Conservation (phyloP, 257 asterid species). For the Fraxinus excelsior region DNA sequence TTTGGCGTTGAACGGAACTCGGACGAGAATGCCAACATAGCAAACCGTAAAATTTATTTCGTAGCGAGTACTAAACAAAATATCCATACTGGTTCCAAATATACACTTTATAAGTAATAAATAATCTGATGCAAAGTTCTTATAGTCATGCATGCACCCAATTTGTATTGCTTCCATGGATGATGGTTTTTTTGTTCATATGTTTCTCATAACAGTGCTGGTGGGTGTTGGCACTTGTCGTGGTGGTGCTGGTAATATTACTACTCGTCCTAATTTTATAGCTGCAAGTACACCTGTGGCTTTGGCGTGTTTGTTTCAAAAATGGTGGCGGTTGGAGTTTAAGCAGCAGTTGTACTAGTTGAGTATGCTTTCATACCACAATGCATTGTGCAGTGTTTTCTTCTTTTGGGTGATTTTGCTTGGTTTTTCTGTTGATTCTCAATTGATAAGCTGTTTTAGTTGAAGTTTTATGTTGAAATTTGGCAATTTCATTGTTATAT, state of each 20-base stretch:
- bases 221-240: slow-evolving; percentile 27
- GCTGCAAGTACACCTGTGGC: not conserved
- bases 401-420: not conserved
- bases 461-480: not conserved
- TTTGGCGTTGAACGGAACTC: not conserved
- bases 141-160: not conserved
- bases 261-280: slow-evolving; percentile 22
- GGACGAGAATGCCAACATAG: not conserved
- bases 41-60: not conserved
- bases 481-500: not conserved
- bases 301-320: not conserved
- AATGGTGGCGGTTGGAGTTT: not conserved
- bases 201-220: slow-evolving; percentile 25
- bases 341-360: not conserved
- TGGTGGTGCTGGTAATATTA: slow-evolving; percentile 22
- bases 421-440: not conserved
- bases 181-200: not conserved
- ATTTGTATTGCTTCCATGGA: not conserved
- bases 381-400: not conserved
- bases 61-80: not conserved
- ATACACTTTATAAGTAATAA: not conserved
- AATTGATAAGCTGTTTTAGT: not conserved
- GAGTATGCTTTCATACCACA: not conserved
- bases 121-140: not conserved
- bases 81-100: not conserved